Percentiles rank a stretch among this genome's conserved stretches.
Evolutionary conservation across 768 basidiomycete genomes (phyloP).

Genomic region (Lactifluus pinguis): DNA sequence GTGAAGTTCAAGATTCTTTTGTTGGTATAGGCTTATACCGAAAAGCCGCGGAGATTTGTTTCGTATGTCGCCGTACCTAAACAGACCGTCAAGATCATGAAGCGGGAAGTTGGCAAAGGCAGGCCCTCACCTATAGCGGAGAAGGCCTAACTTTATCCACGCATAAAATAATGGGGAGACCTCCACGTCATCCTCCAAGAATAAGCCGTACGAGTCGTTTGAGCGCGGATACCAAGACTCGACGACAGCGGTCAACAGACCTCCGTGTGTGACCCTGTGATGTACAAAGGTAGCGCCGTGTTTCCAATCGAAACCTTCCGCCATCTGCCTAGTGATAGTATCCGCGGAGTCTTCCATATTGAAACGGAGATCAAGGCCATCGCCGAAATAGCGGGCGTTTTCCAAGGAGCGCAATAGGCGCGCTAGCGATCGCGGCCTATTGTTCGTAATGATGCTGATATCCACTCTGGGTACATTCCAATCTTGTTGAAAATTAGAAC

Average conservation of each 20-base stretch:
- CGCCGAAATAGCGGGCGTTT: conserved; percentile 56
- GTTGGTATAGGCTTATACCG: conserved; percentile 82
- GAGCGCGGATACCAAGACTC: conserved; percentile 82
- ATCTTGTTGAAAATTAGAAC: conserved; percentile 40
- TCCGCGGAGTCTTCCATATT: conserved; percentile 75
- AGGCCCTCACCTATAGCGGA: conserved; percentile 54
- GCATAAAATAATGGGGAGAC: conserved; percentile 78
- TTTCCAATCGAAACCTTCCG: conserved; percentile 46
- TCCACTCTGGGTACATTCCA: conserved; percentile 68
- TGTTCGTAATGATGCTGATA: conserved; percentile 67
- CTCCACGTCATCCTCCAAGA: conserved; percentile 84
- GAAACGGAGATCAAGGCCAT: conserved; percentile 52
- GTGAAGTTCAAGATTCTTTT: conserved; percentile 69
- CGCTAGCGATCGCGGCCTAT: conserved; percentile 59
- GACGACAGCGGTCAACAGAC: conserved; percentile 73
- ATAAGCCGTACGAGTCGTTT: conserved; percentile 65
- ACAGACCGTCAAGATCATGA: background rate
- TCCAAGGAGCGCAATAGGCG: conserved; percentile 59
- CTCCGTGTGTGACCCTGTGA: conserved; percentile 70
- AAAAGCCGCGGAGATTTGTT: conserved; percentile 45
- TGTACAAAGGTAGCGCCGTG: conserved; percentile 53
- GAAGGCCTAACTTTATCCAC: conserved; percentile 73
- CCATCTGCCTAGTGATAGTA: conserved; percentile 44
- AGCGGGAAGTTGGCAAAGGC: background rate
- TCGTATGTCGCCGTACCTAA: conserved; percentile 45